Evolutionary conservation across 805 yeast species (phyloP), one percentile per base, ranked within the genome.

Genomic region (Yarrowia yakushimensis): DNA sequence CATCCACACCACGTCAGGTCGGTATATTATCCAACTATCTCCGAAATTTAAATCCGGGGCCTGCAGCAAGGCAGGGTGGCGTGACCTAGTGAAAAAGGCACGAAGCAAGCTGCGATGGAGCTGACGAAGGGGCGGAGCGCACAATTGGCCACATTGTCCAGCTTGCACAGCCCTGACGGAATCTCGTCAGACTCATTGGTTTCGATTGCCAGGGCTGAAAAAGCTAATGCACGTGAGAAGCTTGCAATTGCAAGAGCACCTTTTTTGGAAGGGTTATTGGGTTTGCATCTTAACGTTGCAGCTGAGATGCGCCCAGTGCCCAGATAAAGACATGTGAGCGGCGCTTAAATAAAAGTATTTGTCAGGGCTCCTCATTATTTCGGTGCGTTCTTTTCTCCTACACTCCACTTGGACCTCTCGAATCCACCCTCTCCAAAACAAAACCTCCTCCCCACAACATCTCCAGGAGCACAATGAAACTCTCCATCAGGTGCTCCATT

Each of bases 251-350:
- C 25, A 4, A 3, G 17, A 13, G 22, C 6, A 8, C 46, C 46
- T n/a, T 4, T 43, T 43, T 43, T 25, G 15, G 25, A 27, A 2
- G 15, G 11, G 4, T 41, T 41, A 15, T n/a, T n/a, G 7, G 8
- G 20, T 41, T n/a, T 23, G 30, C 30, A 23, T 31, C 55, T n/a
- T n/a, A 22, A 31, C 15, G 12, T 3, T 10, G 55, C 55, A 10
- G 17, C 30, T 6, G 28, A 3, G 39, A 22, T 22, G 55, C 55
- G 22, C 20, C 37, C 15, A 15, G 28, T 20, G 55, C 55, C 55
- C 55, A 48, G 55, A 48, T 48, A 48, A 48, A 48, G 55, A 48
- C 55, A 48, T n/a, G n/a, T n/a, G n/a, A 18, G 55, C 39, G n/a
- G 18, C 13, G 28, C 20, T 37, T 46, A 28, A 46, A 48, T 22